Evolutionary conservation across 2,329 filamentous ascomycete species (phyloP), one percentile per base, ranked within the genome.

Genomic region (Aspergillus sergii): DNA sequence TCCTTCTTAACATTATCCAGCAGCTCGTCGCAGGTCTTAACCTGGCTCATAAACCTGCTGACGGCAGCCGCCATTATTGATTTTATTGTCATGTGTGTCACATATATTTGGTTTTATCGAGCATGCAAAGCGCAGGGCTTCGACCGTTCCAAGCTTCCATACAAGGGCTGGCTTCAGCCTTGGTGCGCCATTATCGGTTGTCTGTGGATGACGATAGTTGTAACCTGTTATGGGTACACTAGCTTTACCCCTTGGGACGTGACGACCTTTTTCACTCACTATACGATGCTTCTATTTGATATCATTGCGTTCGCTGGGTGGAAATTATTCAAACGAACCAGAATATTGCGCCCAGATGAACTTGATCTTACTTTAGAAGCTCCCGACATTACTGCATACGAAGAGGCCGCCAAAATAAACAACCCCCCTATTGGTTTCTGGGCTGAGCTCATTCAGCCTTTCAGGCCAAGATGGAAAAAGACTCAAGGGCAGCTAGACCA

Each of bases 241-340:
- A 88, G 91, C 0, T 94, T 93, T 70, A 73, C 92, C 57, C 87
- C 89, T 0, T 93, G 89, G 90, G 82, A 85, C 59, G 73, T 88
- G 0, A 82, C 86, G 8, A 84, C 83, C 19, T 94, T 93, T 74
- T 78, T 93, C 48, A 91, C 91, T 72, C 88, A 87, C 79, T 92
- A 92, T 74, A 85, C 88, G 83, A 55, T 82, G 70, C 83, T 92
- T 43, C 83, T 85, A 9, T 76, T 91, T 2, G 91, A 89, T 70
- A 89, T 89, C 0, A 69, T 87, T 0, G 78, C 92, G 4, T 93
- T 85, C 73, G 36, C 88, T 1, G 85, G 84, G 4, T 93, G 89
- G 87, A 93, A 93, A 76, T 12, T 66, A 1, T 14, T 63, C 14
- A 64, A 64, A 23, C 43, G 48, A 4, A 66, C 64, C 0, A 41